Evolutionary conservation across 768 basidiomycete species (phyloP), one percentile per base, ranked within the genome.

Genomic region (Tylopilus rubrobrunneus): DNA sequence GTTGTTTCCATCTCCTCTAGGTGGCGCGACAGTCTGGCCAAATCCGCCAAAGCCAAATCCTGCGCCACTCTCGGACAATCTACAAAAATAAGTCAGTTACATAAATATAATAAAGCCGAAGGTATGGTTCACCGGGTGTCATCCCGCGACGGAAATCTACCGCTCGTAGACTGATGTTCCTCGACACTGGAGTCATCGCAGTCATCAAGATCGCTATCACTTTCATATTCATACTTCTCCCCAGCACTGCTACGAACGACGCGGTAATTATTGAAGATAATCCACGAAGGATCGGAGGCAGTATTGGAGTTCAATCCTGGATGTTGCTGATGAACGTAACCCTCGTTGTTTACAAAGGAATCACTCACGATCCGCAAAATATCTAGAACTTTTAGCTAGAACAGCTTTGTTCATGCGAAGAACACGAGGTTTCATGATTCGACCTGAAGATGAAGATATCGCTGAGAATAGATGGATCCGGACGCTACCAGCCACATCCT

Each of bases 401-500:
- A 71, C 46, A 27, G 41, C 33, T 14, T 70, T 66, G 53, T 69
- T 72, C 12, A 63, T 63, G n/a, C 58, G 68, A 23, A 72, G 51
- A 9, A 61, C 48, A 5, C 61, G 62, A 14, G 64, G 67, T 5
- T 52, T 51, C 11, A 49, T 17, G 28, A 62, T 58, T 21, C 29
- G 51, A 21, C 62, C 27, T 1, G 57, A 44, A 6, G 43, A 7
- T 7, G 28, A 40, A 12, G 65, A 61, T 17, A 55, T 60, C 15
- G 65, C 39, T 1, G 64, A 67, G 49, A 58, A 73, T 7, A 65
- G 44, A 44, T 71, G 70, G 19, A 73, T 67, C 28, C 70, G 48
- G 9, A 39, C 29, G 28, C 40, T 21, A 39, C 29, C 28, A 11
- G 21, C 17, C 9, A 11, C 7, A 31, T 29, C 28, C 12, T 37